Evolutionary conservation across 441 rosid genomes (phyloP), one percentile per base, ranked within the genome.

Genomic region (Pelargonium exstipulatum): DNA sequence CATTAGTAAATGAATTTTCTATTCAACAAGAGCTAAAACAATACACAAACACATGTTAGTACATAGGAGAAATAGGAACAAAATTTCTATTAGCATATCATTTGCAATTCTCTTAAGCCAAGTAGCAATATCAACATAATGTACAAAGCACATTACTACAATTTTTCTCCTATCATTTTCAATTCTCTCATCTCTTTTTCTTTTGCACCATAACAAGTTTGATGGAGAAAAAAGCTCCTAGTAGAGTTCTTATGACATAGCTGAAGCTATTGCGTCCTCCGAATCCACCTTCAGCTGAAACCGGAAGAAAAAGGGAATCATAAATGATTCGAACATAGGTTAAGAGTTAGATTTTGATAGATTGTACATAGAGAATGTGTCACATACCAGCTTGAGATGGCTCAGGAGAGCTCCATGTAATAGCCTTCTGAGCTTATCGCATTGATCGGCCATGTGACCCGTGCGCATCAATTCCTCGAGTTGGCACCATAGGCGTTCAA

Each of bases 211-310:
- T 35, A 35, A 35, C 42, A 35, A 35, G 42, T 35, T 43, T 43
- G 48, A 43, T 43, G 48, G 48, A 43, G 48, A 43, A 43, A 43
- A 43, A 43, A 43, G 10, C 48, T 43, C 48, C 48, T 2, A 2
- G 29, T 6, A 51, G 22, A 8, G 35, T 4, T 62, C 66, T 69
- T 62, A 80, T 65, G 20, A n/a, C 69, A 79, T 69, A 16, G 86
- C 82, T 22, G 83, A 71, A 72, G 85, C 69, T 35, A 83, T 63
- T 2, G 83, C 94, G 75, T 90, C 99, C 13, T 83, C 80, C 0
- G 96, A 88, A 75, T 94, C 97, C 70, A 83, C 84, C 83, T 90
- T 94, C 42, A 88, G 75, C 99, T 94, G 91, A 69, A 76, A 78
- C 72, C 29, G 51, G 66, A 3, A 14, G 43, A 73, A 13, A 26